Base-by-base conservation (phyloP, 2,329 filamentous ascomycete species). In the Dactylellina leptospora region DNA sequence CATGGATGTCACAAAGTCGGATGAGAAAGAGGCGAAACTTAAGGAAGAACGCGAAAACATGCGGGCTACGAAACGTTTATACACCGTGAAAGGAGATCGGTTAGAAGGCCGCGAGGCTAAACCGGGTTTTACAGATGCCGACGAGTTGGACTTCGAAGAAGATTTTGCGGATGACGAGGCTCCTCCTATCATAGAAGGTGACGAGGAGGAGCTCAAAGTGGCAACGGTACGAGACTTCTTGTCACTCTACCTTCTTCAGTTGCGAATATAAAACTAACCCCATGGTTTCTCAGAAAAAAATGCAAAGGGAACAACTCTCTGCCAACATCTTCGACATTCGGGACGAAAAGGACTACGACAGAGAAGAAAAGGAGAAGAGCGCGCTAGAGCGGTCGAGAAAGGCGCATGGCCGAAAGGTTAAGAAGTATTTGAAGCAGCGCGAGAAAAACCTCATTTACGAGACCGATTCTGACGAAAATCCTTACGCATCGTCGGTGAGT, bases 141-240 rank as follows among this genome's bases (percentile, higher is more conserved):
- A 88, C 68, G 86, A 88, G 75, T 84, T 90, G 76, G 87, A 90
- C 77, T 89, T 87, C 75, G 86, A 89, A 74, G 86, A 88, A 75
- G 87, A 89, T 75, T 90, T 90, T 77, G 85, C 86, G 27, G 85
- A 87, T 74, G 85, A 87, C 74, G 85, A 87, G 77, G 85, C 87
- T 76, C 81, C 82, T 62, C 79, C 77, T 16, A 79, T 86, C 62
- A 82, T 85, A 42, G 86, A 87, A 58, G 86, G 87, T 61, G 85
- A 88, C 62, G 86, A 88, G 55, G 87, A 88, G 61, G 84, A 85
- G 55, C 79, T 82, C 13, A 84, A 84, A 73, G 79, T 80, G 18
- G 83, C 83, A 3, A 83, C 76, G 50, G 76, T 77, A 76, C 44
- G 60, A n/a, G n/a, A n/a, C 11, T 40, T 40, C 18, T 40, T 16